Percentiles rank a stretch among this genome's conserved stretches.
Evolutionary conservation across 805 yeast genomes (phyloP).

Genomic region (Priceomyces medius): DNA sequence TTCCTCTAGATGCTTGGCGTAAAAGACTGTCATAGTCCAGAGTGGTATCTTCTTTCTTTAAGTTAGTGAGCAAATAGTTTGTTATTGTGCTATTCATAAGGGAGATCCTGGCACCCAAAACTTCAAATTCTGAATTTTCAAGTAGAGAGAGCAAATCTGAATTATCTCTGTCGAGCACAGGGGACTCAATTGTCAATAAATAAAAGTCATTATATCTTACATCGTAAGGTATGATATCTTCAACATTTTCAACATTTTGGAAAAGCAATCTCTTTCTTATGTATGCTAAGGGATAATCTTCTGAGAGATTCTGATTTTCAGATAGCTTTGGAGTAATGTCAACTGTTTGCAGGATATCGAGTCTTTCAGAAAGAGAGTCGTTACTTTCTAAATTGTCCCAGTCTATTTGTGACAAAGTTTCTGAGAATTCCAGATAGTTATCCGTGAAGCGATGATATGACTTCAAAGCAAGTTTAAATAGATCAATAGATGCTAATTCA

Average conservation of each 20-base stretch:
- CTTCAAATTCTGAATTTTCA: slow-evolving; percentile 23
- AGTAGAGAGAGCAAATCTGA: slow-evolving; percentile 19
- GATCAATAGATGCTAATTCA: slow-evolving; percentile 26
- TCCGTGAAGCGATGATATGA: slow-evolving; percentile 6
- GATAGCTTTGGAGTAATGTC: not conserved
- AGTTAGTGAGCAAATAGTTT: slow-evolving; percentile 13
- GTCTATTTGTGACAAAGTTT: slow-evolving; percentile 2
- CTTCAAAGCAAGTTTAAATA: slow-evolving; percentile 27
- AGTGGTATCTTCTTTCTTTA: not conserved
- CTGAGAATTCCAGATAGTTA: slow-evolving; percentile 2
- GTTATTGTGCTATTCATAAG: slow-evolving; percentile 12
- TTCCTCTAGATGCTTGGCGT: slow-evolving; percentile 8
- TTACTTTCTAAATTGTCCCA: slow-evolving; percentile 9
- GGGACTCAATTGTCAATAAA: slow-evolving; percentile 31
- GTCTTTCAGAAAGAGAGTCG: slow-evolving; percentile 14
- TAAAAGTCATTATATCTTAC: slow-evolving; percentile 23
- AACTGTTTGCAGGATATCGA: not conserved
- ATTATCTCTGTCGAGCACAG: slow-evolving; percentile 25
- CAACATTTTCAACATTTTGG: slow-evolving; percentile 5
- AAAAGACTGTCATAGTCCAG: slow-evolving; percentile 18
- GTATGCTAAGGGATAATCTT: slow-evolving; percentile 2
- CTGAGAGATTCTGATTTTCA: not conserved
- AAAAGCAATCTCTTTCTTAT: slow-evolving; percentile 5
- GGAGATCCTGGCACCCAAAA: slow-evolving; percentile 27
- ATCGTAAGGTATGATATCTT: slow-evolving; percentile 29